Conservation (phyloP, 140 eudicot genomes). For the Cichorium intybus region DNA sequence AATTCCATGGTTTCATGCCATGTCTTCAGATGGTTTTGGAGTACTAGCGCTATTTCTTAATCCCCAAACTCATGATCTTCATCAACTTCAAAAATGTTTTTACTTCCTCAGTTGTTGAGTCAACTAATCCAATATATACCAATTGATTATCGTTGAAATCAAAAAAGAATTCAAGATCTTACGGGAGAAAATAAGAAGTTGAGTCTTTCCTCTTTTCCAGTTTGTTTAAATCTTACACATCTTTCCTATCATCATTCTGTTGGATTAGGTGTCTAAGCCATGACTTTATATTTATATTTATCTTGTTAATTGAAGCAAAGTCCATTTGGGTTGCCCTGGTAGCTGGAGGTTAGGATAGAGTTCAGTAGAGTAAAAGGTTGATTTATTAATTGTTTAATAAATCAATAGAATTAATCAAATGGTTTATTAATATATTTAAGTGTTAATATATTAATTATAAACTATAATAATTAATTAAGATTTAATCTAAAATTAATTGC, state of each 20-base stretch:
- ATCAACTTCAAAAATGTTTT: conserved; percentile 20
- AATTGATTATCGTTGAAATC: conserved; percentile 51
- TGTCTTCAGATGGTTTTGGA: not conserved
- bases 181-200: conserved; percentile 25
- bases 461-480: too few relatives aligned
- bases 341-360: too few relatives aligned
- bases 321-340: too few relatives aligned
- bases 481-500: too few relatives aligned
- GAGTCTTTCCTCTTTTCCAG: conserved; percentile 22
- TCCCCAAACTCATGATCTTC: conserved; percentile 13
- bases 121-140: conserved; percentile 51
- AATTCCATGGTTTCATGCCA: conserved; percentile 34
- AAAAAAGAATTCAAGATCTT: conserved; percentile 61
- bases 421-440: too few relatives aligned
- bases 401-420: too few relatives aligned
- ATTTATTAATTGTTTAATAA: too few relatives aligned
- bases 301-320: too few relatives aligned
- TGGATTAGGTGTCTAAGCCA: too few relatives aligned
- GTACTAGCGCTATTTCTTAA: not conserved
- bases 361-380: too few relatives aligned
- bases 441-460: too few relatives aligned
- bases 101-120: conserved; percentile 34
- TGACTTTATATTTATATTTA: too few relatives aligned
- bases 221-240: conserved; percentile 24
- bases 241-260: conserved; percentile 24